Conservation (phyloP, 495 filamentous ascomycete genomes). For the Penicillium mononematosum region DNA sequence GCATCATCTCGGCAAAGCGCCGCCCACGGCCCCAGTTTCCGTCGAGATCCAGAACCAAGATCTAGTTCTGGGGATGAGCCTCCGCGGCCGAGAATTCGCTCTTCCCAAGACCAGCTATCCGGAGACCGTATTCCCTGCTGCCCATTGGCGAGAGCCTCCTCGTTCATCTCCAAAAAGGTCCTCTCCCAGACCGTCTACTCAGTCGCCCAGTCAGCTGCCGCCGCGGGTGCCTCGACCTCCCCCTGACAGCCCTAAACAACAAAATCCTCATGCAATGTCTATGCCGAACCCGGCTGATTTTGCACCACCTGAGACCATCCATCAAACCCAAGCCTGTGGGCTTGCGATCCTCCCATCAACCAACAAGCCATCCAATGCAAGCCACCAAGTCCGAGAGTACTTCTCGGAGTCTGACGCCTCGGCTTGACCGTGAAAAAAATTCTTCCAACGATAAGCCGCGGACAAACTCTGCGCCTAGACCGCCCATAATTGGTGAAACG, state of each 20-base stretch:
- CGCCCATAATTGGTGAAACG: slow-evolving; percentile 10
- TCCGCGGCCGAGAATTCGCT: slow-evolving; percentile 7
- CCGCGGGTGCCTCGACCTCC: slow-evolving; percentile 17
- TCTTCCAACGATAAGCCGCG: slow-evolving; percentile 21
- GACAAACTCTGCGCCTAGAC: slow-evolving; percentile 30
- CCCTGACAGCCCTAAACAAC: slow-evolving; percentile 13
- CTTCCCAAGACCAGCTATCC: slow-evolving; percentile 8
- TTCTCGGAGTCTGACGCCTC: slow-evolving; percentile 24
- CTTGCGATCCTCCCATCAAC: slow-evolving; percentile 33
- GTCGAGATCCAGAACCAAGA: slow-evolving; percentile 27
- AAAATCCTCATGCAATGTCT: slow-evolving; percentile 12
- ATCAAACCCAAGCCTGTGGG: slow-evolving; percentile 40
- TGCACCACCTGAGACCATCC: slow-evolving; percentile 33
- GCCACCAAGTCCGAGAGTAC: slow-evolving; percentile 22
- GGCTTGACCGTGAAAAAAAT: slow-evolving; percentile 17
- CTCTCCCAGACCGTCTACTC: slow-evolving; percentile 13
- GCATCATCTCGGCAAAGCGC: slow-evolving; percentile 35
- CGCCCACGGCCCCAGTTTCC: slow-evolving; percentile 26
- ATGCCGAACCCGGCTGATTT: slow-evolving; percentile 27
- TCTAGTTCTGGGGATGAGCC: slow-evolving; percentile 34
- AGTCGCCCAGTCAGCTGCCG: neutral
- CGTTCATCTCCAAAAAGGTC: slow-evolving; percentile 17
- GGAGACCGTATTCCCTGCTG: slow-evolving; percentile 26
- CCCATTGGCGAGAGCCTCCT: slow-evolving; percentile 38
- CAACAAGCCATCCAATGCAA: slow-evolving; percentile 19